Conservation (phyloP, 2,329 filamentous ascomycete genomes). For the Phyllosticta paracitricarpa region DNA sequence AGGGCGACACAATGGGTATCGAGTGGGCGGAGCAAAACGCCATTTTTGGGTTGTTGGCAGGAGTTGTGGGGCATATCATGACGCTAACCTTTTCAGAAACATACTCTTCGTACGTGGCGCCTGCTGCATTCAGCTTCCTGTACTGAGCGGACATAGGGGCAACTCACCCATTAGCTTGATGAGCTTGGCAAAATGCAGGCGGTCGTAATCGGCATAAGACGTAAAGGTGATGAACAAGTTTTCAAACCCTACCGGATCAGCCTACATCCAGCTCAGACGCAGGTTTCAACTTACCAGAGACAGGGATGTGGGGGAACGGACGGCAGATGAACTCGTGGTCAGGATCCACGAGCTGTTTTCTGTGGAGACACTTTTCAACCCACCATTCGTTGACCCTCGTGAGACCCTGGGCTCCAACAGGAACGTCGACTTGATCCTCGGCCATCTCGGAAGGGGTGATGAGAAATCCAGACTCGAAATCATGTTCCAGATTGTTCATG, state of each 20-base stretch:
- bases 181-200: slow-evolving; percentile 72
- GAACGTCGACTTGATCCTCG: slow-evolving; percentile 22
- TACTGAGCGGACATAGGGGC: not conserved
- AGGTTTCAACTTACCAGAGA: slow-evolving; percentile 1
- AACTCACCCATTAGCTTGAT: slow-evolving; percentile 57
- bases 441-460: slow-evolving; percentile 38
- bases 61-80: slow-evolving; percentile 57
- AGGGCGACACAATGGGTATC: slow-evolving; percentile 68
- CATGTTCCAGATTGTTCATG: slow-evolving; percentile 18
- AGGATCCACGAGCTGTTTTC: slow-evolving; percentile 61
- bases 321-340: slow-evolving; percentile 61
- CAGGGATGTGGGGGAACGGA: slow-evolving; percentile 45
- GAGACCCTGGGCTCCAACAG: slow-evolving; percentile 25
- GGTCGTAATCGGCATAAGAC: slow-evolving; percentile 72
- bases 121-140: slow-evolving; percentile 21
- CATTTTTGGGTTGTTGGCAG: slow-evolving; percentile 62
- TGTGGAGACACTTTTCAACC: slow-evolving; percentile 78
- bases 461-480: slow-evolving; percentile 25
- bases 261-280: slow-evolving; percentile 13
- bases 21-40: slow-evolving; percentile 63
- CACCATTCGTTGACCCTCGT: slow-evolving; percentile 75
- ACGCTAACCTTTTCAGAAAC: slow-evolving; percentile 64
- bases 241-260: slow-evolving; percentile 45
- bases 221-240: slow-evolving; percentile 68
- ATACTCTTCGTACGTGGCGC: slow-evolving; percentile 70